A percentile compares a stretch with the other conserved stretches of the same genome.
Evolutionary conservation across 306 rosid species (phyloP).

Genomic region (Trifolium dubium): DNA sequence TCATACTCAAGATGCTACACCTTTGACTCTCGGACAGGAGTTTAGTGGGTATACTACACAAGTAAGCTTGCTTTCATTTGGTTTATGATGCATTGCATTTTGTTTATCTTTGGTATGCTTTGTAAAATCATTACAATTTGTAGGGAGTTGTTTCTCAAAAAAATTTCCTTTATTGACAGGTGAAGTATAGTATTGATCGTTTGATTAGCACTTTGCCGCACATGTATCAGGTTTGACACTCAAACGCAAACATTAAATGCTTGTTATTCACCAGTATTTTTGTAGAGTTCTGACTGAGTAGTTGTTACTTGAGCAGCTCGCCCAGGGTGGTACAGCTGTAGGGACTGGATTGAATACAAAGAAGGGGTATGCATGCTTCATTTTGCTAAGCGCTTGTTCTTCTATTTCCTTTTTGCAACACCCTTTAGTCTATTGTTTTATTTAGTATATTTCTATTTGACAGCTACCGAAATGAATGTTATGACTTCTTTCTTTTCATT

Average conservation of each 20-base stretch:
- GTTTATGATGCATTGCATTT: constrained; percentile 14
- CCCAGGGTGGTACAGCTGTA: constrained; percentile 99
- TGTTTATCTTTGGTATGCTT: constrained; percentile 19
- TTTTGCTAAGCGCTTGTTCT: constrained; percentile 33
- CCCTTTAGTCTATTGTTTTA: neutral
- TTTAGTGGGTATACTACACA: constrained; percentile 98
- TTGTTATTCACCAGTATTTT: constrained; percentile 17
- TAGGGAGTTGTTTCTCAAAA: constrained; percentile 36
- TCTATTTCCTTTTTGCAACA: constrained; percentile 14
- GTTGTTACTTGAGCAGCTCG: constrained; percentile 73
- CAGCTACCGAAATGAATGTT: constrained; percentile 8
- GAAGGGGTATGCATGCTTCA: constrained; percentile 74
- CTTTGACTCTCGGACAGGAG: constrained; percentile 98
- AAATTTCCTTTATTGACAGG: constrained; percentile 61
- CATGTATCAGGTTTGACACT: constrained; percentile 79
- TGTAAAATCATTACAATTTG: constrained; percentile 20
- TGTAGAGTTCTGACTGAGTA: constrained; percentile 43
- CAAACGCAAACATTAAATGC: constrained; percentile 11
- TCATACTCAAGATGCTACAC: constrained; percentile 99
- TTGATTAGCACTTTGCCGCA: constrained; percentile 76
- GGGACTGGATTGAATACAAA: constrained; percentile 99
- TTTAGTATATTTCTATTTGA: neutral
- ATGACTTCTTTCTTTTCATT: constrained; percentile 30
- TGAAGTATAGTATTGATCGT: constrained; percentile 87
- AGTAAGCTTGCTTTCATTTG: constrained; percentile 54